phyloP scores from a whole-genome alignment of 2,329 filamentous ascomycete genomes.

The Cytospora paraplurivora region DNA sequence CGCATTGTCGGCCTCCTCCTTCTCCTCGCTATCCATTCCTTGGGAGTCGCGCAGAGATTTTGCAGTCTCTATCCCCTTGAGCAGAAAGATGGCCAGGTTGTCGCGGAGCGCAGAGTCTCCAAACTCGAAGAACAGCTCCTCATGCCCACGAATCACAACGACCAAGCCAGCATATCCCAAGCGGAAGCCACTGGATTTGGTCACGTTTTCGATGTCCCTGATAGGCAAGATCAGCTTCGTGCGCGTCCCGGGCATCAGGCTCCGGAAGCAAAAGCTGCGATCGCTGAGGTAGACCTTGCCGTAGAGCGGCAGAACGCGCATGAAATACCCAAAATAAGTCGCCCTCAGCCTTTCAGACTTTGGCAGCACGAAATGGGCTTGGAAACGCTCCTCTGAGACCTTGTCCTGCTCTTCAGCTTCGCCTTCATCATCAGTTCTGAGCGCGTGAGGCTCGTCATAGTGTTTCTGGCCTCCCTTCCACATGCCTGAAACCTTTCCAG shows the following conservation, averaged over 20 bases:
- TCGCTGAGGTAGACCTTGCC: conserved; percentile 96
- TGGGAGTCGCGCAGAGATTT: conserved; percentile 72
- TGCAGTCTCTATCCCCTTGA: conserved; percentile 73
- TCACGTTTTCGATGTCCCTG: conserved; percentile 87
- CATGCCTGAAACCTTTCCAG: conserved; percentile 96
- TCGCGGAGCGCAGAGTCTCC: conserved; percentile 75
- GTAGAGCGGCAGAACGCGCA: conserved; percentile 86
- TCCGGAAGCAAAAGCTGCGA: conserved; percentile 88
- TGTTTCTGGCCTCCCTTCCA: conserved; percentile 90
- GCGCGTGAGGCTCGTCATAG: conserved; percentile 67
- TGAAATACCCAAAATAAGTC: conserved; percentile 89
- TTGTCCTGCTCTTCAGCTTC: conserved; percentile 56
- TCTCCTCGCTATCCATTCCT: conserved; percentile 67
- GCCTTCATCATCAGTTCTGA: conserved; percentile 56
- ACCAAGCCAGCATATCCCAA: conserved; percentile 90
- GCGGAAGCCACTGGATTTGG: conserved; percentile 93
- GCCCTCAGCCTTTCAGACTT: conserved; percentile 80
- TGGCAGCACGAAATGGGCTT: conserved; percentile 87
- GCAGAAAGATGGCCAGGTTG: conserved; percentile 81
- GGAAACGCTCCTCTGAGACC: conserved; percentile 73
- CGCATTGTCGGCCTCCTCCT: conserved; percentile 71
- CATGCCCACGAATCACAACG: conserved; percentile 89
- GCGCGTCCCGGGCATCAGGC: conserved; percentile 81
- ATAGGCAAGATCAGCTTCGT: conserved; percentile 92
- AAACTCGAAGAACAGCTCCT: conserved; percentile 97